phyloP scores from a whole-genome alignment of 2,329 filamentous ascomycete species.

The Xylaria sp. region DNA sequence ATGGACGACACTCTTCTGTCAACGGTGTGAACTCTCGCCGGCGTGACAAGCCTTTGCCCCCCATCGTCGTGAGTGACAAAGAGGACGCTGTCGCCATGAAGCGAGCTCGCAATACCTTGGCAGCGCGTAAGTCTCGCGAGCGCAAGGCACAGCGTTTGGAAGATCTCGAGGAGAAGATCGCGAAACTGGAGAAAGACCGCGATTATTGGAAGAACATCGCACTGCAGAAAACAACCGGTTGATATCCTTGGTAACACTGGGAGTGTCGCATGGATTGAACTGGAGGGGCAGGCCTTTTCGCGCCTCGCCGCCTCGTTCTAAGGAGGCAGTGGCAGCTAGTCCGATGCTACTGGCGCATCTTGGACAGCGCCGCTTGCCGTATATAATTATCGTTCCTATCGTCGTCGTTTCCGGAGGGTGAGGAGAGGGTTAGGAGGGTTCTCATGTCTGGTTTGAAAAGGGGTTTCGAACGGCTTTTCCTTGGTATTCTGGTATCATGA shows the following conservation, averaged over 20 bases:
- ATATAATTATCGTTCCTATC: conserved; percentile 21
- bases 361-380: conserved; percentile 27
- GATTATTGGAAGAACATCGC: conserved; percentile 67
- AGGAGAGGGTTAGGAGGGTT: no score
- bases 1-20: conserved; percentile 66
- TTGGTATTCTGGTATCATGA: no score
- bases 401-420: conserved; percentile 26
- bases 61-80: conserved; percentile 75
- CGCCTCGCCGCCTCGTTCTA: conserved; percentile 29
- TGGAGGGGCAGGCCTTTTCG: conserved; percentile 36
- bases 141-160: conserved; percentile 80
- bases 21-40: conserved; percentile 73
- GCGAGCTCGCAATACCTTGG: conserved; percentile 90
- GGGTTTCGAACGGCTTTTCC: no score
- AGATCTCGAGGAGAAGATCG: conserved; percentile 73
- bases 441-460: no score
- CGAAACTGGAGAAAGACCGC: conserved; percentile 66
- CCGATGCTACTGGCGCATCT: conserved; percentile 29
- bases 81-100: conserved; percentile 80
- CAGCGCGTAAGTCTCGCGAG: conserved; percentile 88
- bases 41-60: conserved; percentile 78
- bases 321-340: conserved; percentile 33
- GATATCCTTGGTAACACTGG: conserved; percentile 27
- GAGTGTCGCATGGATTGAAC: conserved; percentile 35
- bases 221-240: conserved; percentile 42